A percentile compares a stretch with the other conserved stretches of the same genome.
phyloP scores from a whole-genome alignment of 2,329 filamentous ascomycete genomes.

The Cytospora chrysosperma region DNA sequence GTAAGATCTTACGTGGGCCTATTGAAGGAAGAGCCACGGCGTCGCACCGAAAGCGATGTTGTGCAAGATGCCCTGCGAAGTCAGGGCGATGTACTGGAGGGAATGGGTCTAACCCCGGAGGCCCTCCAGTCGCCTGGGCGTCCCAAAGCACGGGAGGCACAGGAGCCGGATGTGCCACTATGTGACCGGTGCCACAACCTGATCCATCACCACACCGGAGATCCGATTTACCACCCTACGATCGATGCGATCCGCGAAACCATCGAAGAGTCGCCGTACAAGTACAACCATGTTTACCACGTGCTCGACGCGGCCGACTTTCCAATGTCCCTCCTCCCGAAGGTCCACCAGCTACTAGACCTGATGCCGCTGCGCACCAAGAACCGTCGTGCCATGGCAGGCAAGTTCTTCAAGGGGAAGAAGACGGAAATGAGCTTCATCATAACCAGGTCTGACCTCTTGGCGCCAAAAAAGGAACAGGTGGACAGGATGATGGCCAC shows the following conservation, averaged over 20 bases:
- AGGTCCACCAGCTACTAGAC: constrained; percentile 67
- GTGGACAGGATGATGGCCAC: constrained; percentile 87
- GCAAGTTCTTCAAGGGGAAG: constrained; percentile 64
- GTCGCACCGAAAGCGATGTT: constrained; percentile 44
- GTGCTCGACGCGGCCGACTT: constrained; percentile 95
- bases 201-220: constrained; percentile 69
- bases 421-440: constrained; percentile 84
- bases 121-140: constrained; percentile 32
- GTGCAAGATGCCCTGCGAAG: constrained; percentile 45
- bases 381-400: constrained; percentile 72
- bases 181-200: constrained; percentile 89
- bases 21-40: constrained; percentile 29
- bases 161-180: constrained; percentile 51
- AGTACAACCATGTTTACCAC: constrained; percentile 93
- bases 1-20: constrained; percentile 49
- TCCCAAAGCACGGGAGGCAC: neutral
- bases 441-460: constrained; percentile 82
- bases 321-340: constrained; percentile 85
- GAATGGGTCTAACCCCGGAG: constrained; percentile 47
- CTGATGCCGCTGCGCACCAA: constrained; percentile 72
- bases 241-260: constrained; percentile 80
- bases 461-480: constrained; percentile 79
- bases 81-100: constrained; percentile 43
- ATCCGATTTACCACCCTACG: constrained; percentile 75
- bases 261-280: constrained; percentile 83